Evolutionary conservation across 176 grass and related monocot species (phyloP).

Genomic region (Zoysia japonica): DNA sequence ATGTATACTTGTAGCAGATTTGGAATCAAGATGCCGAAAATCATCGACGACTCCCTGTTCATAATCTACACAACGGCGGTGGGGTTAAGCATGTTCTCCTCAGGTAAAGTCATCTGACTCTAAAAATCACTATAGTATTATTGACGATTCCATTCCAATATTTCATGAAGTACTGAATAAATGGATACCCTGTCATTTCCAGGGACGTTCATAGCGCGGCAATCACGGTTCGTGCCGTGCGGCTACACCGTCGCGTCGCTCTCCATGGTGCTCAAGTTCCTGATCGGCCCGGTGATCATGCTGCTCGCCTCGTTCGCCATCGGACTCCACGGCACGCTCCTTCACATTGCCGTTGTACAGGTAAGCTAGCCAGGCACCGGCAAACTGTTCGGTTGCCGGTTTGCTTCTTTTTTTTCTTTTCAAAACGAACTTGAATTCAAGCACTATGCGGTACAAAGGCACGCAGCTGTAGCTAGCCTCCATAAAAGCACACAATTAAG

Average conservation of each 20-base stretch:
- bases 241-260: conserved; percentile 62
- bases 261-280: conserved; percentile 66
- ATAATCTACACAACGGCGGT: conserved; percentile 65
- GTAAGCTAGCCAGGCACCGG: conserved; percentile 9
- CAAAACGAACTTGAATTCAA: neutral
- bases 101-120: conserved; percentile 41
- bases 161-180: neutral
- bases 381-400: too few species aligned
- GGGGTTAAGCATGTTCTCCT: conserved; percentile 87
- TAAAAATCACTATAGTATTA: neutral
- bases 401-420: neutral
- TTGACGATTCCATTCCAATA: neutral
- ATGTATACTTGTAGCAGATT: conserved; percentile 27
- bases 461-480: neutral
- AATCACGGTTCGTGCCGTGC: conserved; percentile 65
- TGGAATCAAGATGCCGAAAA: conserved; percentile 69
- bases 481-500: neutral
- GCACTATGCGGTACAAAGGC: neutral
- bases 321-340: conserved; percentile 65
- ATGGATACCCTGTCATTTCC: neutral
- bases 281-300: conserved; percentile 69
- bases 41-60: conserved; percentile 57
- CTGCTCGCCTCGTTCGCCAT: conserved; percentile 51
- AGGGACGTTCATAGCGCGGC: conserved; percentile 86
- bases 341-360: conserved; percentile 74